Conservation (phyloP, 176 grass and related monocot genomes). For the Aegilops tauschii region DNA sequence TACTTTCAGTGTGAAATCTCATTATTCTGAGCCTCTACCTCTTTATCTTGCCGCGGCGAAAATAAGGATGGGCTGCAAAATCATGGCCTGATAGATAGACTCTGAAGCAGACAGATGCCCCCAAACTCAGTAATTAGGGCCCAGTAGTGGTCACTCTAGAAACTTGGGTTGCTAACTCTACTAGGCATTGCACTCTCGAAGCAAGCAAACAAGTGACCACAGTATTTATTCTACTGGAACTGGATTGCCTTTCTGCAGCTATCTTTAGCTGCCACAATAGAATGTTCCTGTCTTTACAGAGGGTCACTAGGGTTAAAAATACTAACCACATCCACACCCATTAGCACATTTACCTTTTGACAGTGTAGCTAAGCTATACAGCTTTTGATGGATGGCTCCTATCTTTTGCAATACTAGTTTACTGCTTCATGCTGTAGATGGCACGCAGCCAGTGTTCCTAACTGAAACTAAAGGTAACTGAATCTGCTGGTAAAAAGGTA, state of each 20-base stretch:
- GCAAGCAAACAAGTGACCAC: constrained; percentile 29
- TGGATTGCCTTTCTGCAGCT: constrained; percentile 35
- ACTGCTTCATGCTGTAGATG: not conserved
- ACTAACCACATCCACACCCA: not conserved
- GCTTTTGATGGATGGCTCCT: not conserved
- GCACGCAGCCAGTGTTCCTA: not conserved
- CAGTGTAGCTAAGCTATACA: not conserved
- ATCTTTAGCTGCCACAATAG: constrained; percentile 26
- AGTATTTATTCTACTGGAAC: not conserved
- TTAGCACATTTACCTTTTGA: constrained; percentile 11
- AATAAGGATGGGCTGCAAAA: not conserved
- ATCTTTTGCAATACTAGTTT: not conserved
- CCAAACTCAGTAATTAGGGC: constrained; percentile 34
- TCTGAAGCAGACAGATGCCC: constrained; percentile 35
- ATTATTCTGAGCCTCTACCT: not conserved
- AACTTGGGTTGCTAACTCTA: constrained; percentile 43
- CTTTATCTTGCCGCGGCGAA: not conserved
- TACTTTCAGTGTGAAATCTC: not conserved
- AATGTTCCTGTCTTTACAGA: constrained; percentile 28
- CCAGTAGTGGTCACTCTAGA: constrained; percentile 34
- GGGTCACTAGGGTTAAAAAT: constrained; percentile 21
- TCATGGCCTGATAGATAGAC: not conserved
- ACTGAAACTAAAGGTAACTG: not conserved
- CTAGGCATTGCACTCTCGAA: constrained; percentile 40
- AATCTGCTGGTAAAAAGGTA: not conserved